Base-by-base conservation (phyloP, 2,329 filamentous ascomycete genomes). In the Cladophialophora exuberans region DNA sequence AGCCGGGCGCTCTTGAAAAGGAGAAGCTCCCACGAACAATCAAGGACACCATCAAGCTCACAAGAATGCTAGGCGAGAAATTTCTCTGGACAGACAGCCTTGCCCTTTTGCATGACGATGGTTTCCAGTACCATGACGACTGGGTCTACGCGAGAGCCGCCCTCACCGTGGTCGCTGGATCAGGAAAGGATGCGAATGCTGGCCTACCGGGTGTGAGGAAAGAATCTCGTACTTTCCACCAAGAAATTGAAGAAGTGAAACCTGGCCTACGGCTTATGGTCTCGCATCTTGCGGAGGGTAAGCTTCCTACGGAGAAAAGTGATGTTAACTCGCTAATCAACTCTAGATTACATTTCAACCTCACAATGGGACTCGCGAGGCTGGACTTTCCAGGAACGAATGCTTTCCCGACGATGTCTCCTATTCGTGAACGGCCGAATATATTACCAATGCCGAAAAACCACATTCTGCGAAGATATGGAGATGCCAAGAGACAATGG, bases 301-400 rank as follows among this genome's bases (percentile, higher is more conserved):
- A 18, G 54, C 52, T 7, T 6, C 36, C 9, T 6, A 42, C 18
- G 6, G 18, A 18, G 2, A 4, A 15, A 30, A 41, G 33, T 17
- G 1, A 4, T 11, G 20, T 23, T 23, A 22, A 23, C 36, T 45
- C 22, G 22, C 54, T 59, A 31, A 59, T 36, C 2, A 33, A 25
- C 2, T 15, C 6, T 26, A 60, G 62, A 65, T 46, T 64, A 64
- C 50, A 65, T 64, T 23, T 69, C 69, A 4, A 64, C 52, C 22
- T 65, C 62, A 10, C 62, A 65, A 47, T 73, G 72, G 68, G 71
- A 70, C 50, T 64, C 62, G 1, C 64, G 73, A 33, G 71, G 68
- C 0, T 74, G 72, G 72, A 74, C 72, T 1, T 73, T 72, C 49
- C 72, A 74, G 59, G 71, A 74, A 57, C 60, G 68, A 25, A 62